phyloP scores from a whole-genome alignment of 306 rosid genomes.

The Psophocarpus tetragonolobus region DNA sequence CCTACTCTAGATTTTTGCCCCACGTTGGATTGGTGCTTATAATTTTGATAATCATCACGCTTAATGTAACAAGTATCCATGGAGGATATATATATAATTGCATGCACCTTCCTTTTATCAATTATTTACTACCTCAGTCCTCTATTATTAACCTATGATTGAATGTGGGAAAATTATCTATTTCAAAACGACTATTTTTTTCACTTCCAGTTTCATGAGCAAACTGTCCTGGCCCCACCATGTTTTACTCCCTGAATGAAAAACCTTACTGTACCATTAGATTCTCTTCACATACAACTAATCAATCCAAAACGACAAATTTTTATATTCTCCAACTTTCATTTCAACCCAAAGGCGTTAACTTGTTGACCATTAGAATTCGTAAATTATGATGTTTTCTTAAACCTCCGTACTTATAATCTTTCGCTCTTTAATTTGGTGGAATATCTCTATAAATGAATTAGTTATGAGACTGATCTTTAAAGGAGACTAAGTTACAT shows the following conservation, averaged over 20 bases:
- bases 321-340: not conserved
- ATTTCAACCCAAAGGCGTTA: not conserved
- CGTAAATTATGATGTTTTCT: no score
- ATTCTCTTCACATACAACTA: constrained; percentile 25
- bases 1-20: constrained; percentile 12
- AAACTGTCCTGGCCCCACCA: not conserved
- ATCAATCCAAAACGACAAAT: constrained; percentile 32
- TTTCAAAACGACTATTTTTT: not conserved
- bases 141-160: constrained; percentile 23
- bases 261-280: constrained; percentile 19
- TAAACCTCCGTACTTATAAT: no score
- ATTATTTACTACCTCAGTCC: constrained; percentile 2
- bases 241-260: constrained; percentile 26
- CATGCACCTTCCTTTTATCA: not conserved
- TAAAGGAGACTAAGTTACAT: no score
- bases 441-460: no score
- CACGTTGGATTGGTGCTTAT: not conserved
- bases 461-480: no score
- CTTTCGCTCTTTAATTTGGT: no score
- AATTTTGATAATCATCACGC: not conserved
- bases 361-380: not conserved
- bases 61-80: not conserved
- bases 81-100: not conserved
- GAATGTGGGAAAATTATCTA: not conserved
- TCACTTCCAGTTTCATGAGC: constrained; percentile 24